A percentile compares a stretch with the other conserved stretches of the same genome.
Evolutionary conservation across 2,329 filamentous ascomycete genomes (phyloP).

Genomic region (Mollisiaceae sp.): DNA sequence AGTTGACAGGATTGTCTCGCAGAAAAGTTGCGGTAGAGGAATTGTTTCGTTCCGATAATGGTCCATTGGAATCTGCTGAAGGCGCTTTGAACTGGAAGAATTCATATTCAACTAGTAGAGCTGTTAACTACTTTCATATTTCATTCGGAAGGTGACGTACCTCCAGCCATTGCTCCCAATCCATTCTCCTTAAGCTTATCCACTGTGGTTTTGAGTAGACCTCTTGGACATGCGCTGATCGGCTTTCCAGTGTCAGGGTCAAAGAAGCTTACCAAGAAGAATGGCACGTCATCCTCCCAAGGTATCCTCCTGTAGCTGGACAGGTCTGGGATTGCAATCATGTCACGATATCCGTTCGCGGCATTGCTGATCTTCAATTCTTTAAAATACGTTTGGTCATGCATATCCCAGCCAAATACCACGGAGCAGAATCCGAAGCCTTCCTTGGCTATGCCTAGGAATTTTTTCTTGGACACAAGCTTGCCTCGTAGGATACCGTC

Average conservation of each 20-base stretch:
- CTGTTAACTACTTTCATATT: neutral
- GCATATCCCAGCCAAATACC: slow-evolving; percentile 97
- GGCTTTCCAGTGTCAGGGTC: slow-evolving; percentile 78
- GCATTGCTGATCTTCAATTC: slow-evolving; percentile 89
- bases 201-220: slow-evolving; percentile 71
- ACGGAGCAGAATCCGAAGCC: slow-evolving; percentile 96
- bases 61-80: slow-evolving; percentile 46
- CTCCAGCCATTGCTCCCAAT: slow-evolving; percentile 88
- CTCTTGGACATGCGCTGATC: slow-evolving; percentile 79
- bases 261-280: slow-evolving; percentile 83
- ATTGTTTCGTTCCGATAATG: slow-evolving; percentile 60
- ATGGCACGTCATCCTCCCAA: slow-evolving; percentile 86
- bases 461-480: slow-evolving; percentile 91
- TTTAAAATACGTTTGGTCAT: slow-evolving; percentile 85
- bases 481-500: slow-evolving; percentile 90
- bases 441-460: slow-evolving; percentile 77
- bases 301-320: slow-evolving; percentile 81
- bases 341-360: slow-evolving; percentile 86
- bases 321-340: slow-evolving; percentile 82
- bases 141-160: slow-evolving; percentile 53
- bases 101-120: slow-evolving; percentile 81
- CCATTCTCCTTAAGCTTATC: slow-evolving; percentile 70
- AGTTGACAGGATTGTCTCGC: slow-evolving; percentile 70
- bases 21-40: slow-evolving; percentile 78
- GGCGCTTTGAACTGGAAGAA: slow-evolving; percentile 90